Percentiles rank a stretch among this genome's conserved stretches.
Evolutionary conservation across 164 flowering plant species (phyloP).

Genomic region (Malania oleifera): DNA sequence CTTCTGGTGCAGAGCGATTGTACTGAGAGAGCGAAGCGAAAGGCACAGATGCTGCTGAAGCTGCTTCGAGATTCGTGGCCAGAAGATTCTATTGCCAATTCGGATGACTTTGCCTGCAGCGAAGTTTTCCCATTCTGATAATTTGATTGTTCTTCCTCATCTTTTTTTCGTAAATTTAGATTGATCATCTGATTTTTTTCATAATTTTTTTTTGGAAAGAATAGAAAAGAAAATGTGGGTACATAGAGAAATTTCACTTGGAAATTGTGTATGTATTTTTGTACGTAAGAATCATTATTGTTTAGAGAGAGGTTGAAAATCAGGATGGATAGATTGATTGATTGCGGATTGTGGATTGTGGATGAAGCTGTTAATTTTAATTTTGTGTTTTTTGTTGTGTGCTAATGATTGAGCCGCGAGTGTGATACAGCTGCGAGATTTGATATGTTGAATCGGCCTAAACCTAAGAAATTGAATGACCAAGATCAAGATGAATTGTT

Average conservation of each 20-base stretch:
- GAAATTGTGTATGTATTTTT: constrained; percentile 24
- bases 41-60: constrained; percentile 83
- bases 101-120: constrained; percentile 69
- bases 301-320: neutral
- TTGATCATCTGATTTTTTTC: constrained; percentile 1
- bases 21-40: constrained; percentile 81
- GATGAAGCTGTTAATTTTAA: too few relatives aligned
- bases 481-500: too few relatives aligned
- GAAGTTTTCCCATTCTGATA: constrained; percentile 61
- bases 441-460: too few relatives aligned
- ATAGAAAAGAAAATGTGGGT: constrained; percentile 13
- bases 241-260: constrained; percentile 19
- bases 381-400: neutral
- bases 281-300: constrained; percentile 24
- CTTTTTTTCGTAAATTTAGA: too few relatives aligned
- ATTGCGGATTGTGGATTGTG: neutral
- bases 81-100: constrained; percentile 47
- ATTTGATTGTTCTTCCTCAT: constrained; percentile 31
- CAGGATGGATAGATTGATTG: constrained; percentile 6
- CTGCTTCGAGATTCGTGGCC: constrained; percentile 82
- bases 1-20: constrained; percentile 92
- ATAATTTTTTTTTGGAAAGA: neutral
- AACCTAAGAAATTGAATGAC: too few relatives aligned
- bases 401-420: neutral
- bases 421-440: too few relatives aligned